phyloP scores from a whole-genome alignment of 179 eudicot genomes.

The Silene vulgaris region DNA sequence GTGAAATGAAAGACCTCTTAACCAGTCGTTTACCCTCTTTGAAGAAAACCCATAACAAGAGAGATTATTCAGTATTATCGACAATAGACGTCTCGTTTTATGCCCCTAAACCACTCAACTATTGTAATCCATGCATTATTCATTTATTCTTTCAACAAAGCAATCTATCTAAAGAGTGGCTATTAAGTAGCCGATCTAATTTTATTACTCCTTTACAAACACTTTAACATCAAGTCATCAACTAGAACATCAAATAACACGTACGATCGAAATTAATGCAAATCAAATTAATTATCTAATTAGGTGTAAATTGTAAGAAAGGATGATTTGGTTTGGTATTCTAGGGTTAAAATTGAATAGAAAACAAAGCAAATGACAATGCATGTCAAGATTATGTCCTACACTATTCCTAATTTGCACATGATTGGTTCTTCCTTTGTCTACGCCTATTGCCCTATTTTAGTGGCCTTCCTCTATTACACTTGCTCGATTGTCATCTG shows the following conservation, averaged over 20 bases:
- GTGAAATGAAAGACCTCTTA: too few relatives aligned
- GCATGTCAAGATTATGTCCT: constrained; percentile 23
- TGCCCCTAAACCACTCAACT: too few relatives aligned
- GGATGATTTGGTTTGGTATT: neutral
- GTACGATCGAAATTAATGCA: neutral
- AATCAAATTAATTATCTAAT: neutral
- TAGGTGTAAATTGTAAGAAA: neutral
- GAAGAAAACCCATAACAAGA: too few relatives aligned
- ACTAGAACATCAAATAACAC: too few relatives aligned
- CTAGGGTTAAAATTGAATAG: neutral
- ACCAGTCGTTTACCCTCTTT: too few relatives aligned
- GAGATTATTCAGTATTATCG: too few relatives aligned
- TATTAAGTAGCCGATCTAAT: too few relatives aligned
- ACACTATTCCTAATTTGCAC: constrained; percentile 31
- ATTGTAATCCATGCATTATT: too few relatives aligned
- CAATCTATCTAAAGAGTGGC: too few relatives aligned
- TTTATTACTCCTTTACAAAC: neutral
- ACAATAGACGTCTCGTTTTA: too few relatives aligned
- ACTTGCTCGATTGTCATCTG: constrained; percentile 5
- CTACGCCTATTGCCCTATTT: constrained; percentile 17
- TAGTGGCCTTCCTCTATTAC: constrained; percentile 8
- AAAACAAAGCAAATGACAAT: constrained; percentile 8
- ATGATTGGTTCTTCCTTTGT: constrained; percentile 34
- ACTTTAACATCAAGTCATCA: neutral
- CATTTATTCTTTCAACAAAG: too few relatives aligned